A percentile compares a stretch with the other conserved stretches of the same genome.
Evolutionary conservation across 345 rosid species (phyloP).

Genomic region (Lepidium didymum): DNA sequence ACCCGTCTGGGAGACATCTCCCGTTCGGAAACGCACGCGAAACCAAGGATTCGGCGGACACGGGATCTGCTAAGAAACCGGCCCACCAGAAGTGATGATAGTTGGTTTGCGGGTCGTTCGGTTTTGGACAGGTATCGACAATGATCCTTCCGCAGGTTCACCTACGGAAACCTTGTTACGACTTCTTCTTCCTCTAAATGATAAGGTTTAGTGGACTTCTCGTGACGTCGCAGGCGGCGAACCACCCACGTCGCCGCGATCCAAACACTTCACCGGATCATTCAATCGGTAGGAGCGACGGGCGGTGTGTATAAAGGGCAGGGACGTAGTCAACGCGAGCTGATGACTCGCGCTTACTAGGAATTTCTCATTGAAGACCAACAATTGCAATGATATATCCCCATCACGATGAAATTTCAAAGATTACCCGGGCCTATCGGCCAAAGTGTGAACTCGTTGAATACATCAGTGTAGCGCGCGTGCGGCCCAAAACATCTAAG

Average conservation of each 20-base stretch:
- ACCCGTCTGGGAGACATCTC: no score
- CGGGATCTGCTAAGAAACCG: neutral
- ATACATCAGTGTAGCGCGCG: constrained; percentile 20
- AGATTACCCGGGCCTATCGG: neutral
- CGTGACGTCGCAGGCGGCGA: no score
- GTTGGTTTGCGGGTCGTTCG: neutral
- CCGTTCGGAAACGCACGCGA: neutral
- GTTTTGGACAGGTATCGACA: neutral
- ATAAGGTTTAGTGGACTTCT: neutral
- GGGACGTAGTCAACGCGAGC: neutral
- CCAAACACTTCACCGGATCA: no score
- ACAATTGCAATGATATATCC: no score
- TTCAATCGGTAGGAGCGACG: neutral
- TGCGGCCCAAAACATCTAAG: constrained; percentile 20
- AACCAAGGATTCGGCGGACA: neutral
- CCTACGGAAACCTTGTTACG: neutral
- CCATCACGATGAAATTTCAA: no score
- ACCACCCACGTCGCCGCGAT: neutral
- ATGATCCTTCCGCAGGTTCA: neutral
- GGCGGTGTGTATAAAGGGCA: neutral
- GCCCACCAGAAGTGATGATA: neutral
- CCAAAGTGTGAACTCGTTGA: constrained; percentile 4
- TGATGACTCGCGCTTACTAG: neutral
- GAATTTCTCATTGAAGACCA: neutral
- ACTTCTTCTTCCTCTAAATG: neutral